phyloP scores from a whole-genome alignment of 2,329 filamentous ascomycete genomes.

The Blastomyces silverae region DNA sequence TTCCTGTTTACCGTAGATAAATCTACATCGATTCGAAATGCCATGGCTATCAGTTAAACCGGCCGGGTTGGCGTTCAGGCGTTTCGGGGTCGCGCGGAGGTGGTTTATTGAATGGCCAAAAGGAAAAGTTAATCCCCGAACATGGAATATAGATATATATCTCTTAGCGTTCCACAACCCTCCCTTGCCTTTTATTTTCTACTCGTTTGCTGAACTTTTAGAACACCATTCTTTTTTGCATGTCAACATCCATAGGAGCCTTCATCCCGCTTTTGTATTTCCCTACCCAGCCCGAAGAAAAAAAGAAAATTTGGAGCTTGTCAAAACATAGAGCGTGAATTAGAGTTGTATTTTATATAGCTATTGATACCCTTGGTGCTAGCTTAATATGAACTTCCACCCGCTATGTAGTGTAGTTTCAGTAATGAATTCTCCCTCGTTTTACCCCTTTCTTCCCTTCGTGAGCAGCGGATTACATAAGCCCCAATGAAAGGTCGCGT shows the following conservation, averaged over 20 bases:
- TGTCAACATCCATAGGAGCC: neutral
- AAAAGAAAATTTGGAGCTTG: constrained; percentile 1
- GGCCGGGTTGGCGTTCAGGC: neutral
- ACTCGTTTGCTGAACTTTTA: neutral
- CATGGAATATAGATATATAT: constrained; percentile 5
- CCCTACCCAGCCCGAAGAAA: neutral
- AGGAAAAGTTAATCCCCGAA: neutral
- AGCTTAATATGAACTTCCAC: neutral
- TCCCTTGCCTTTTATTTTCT: constrained; percentile 6
- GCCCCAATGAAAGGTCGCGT: neutral
- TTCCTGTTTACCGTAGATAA: too few species aligned
- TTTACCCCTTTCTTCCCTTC: too few species aligned
- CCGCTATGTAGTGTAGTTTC: neutral
- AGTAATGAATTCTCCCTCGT: neutral
- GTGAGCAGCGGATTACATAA: neutral
- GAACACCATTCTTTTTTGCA: constrained; percentile 3
- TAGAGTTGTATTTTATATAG: constrained; percentile 10
- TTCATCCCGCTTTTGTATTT: constrained; percentile 1
- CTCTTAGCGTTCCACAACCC: neutral
- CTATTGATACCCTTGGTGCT: constrained; percentile 5
- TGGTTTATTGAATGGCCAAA: neutral
- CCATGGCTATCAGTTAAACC: neutral
- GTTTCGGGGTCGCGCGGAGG: neutral
- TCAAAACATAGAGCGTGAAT: neutral
- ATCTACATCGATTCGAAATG: neutral